These are phyloP conservation scores for Gossypium bickii DNA, from an alignment of 345 rosid species.

Conservation along the genomic window DNA sequence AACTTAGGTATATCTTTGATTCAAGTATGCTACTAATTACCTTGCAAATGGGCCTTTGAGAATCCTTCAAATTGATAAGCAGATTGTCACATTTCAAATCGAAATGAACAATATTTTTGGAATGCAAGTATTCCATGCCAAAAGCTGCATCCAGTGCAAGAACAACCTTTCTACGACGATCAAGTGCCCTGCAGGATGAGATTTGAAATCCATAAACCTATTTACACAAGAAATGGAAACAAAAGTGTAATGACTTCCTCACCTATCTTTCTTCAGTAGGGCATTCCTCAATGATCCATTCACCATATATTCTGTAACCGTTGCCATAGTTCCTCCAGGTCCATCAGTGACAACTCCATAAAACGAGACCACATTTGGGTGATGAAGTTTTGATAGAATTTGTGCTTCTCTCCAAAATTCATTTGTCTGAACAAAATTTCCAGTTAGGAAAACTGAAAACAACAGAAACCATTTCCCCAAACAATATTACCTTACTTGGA, in stretches of 20 bases:
- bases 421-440: slow-evolving; percentile 45
- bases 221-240: background rate
- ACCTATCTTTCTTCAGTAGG: slow-evolving; percentile 68
- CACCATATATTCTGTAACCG: slow-evolving; percentile 88
- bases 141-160: slow-evolving; percentile 84
- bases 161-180: slow-evolving; percentile 69
- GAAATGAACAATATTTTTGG: slow-evolving; percentile 80
- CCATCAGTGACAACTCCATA: slow-evolving; percentile 92
- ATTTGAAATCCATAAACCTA: slow-evolving; percentile 19
- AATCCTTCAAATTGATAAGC: slow-evolving; percentile 80
- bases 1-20: background rate
- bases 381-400: slow-evolving; percentile 85
- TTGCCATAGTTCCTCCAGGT: slow-evolving; percentile 83
- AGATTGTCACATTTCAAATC: slow-evolving; percentile 96
- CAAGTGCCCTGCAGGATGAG: slow-evolving; percentile 53
- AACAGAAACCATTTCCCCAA: background rate
- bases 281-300: slow-evolving; percentile 82
- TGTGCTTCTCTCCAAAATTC: slow-evolving; percentile 94
- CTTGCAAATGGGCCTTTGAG: slow-evolving; percentile 94
- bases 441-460: slow-evolving; percentile 2
- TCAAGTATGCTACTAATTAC: slow-evolving; percentile 25
- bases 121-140: slow-evolving; percentile 95
- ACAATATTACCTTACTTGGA: background rate
- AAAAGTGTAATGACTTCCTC: background rate
- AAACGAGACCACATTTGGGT: slow-evolving; percentile 82